Percentiles rank a stretch among this genome's conserved stretches.
These are phyloP conservation scores for Oryza officinalis DNA, from an alignment of 176 grass and related monocot species.

Conservation along the genomic window DNA sequence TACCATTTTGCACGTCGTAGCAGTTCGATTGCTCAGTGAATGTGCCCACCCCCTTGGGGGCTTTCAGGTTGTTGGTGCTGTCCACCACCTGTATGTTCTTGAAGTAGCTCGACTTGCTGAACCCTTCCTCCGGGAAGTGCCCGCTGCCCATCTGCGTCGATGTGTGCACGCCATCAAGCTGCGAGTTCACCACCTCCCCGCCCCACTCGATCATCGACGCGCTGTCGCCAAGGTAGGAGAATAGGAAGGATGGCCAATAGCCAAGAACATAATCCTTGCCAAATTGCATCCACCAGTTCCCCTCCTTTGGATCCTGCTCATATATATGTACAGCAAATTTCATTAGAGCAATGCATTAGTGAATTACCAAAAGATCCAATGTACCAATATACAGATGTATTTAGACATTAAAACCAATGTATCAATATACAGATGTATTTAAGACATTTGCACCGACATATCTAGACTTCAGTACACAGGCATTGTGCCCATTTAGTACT, in stretches of 20 bases:
- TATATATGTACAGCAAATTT: neutral
- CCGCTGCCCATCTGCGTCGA: conserved; percentile 93
- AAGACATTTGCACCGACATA: neutral
- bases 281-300: conserved; percentile 99
- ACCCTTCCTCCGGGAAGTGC: conserved; percentile 80
- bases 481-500: neutral
- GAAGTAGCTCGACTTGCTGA: conserved; percentile 92
- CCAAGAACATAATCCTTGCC: conserved; percentile 81
- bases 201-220: conserved; percentile 96
- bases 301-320: conserved; percentile 84
- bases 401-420: neutral
- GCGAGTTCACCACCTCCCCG: conserved; percentile 87
- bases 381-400: too few species aligned
- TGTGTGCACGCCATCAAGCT: conserved; percentile 67
- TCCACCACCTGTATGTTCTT: conserved; percentile 85
- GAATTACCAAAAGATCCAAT: neutral
- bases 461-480: neutral
- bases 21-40: conserved; percentile 87
- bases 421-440: neutral
- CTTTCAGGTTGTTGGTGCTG: conserved; percentile 66
- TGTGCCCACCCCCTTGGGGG: conserved; percentile 53
- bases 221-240: conserved; percentile 75
- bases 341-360: neutral
- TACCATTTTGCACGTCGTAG: conserved; percentile 74
- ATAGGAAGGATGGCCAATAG: conserved; percentile 95